These are phyloP conservation scores for Colletotrichum musicola DNA, from an alignment of 2,329 filamentous ascomycete species.

Conservation along the genomic window DNA sequence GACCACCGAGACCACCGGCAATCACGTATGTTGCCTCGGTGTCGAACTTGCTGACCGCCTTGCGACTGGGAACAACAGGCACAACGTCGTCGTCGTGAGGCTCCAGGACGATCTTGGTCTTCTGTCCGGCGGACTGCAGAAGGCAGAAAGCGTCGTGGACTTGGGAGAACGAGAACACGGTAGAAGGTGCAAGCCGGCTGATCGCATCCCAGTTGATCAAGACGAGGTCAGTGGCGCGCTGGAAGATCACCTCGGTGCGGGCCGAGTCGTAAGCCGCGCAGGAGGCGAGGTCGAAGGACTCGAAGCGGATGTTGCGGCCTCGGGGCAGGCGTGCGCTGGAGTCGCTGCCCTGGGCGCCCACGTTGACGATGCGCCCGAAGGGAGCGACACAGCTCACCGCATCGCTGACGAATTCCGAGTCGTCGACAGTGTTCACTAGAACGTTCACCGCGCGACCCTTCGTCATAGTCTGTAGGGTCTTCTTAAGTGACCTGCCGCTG, in stretches of 20 bases:
- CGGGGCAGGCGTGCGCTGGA: slow-evolving; percentile 55
- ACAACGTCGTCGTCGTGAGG: slow-evolving; percentile 8
- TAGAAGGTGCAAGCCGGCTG: not conserved
- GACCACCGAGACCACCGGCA: slow-evolving; percentile 44
- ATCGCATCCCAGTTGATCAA: slow-evolving; percentile 51
- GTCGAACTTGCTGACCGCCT: slow-evolving; percentile 19
- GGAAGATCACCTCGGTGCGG: slow-evolving; percentile 16
- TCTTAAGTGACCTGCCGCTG: slow-evolving; percentile 45
- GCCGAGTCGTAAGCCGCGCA: slow-evolving; percentile 1
- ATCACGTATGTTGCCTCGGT: slow-evolving; percentile 33
- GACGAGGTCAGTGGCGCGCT: slow-evolving; percentile 43
- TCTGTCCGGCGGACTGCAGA: slow-evolving; percentile 28
- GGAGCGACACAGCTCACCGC: slow-evolving; percentile 58
- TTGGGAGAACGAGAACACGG: slow-evolving; percentile 4
- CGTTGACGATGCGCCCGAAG: slow-evolving; percentile 61
- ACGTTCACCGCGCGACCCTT: slow-evolving; percentile 49
- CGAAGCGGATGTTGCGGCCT: slow-evolving; percentile 62
- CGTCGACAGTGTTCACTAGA: slow-evolving; percentile 54
- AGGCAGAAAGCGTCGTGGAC: slow-evolving; percentile 40
- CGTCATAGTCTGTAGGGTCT: slow-evolving; percentile 45
- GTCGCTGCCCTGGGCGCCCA: slow-evolving; percentile 51
- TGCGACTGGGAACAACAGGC: slow-evolving; percentile 22
- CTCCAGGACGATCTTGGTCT: slow-evolving; percentile 16
- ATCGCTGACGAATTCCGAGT: slow-evolving; percentile 55
- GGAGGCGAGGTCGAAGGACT: slow-evolving; percentile 56